phyloP scores from a whole-genome alignment of 2,329 filamentous ascomycete species.

The Plenodomus tracheiphilus region DNA sequence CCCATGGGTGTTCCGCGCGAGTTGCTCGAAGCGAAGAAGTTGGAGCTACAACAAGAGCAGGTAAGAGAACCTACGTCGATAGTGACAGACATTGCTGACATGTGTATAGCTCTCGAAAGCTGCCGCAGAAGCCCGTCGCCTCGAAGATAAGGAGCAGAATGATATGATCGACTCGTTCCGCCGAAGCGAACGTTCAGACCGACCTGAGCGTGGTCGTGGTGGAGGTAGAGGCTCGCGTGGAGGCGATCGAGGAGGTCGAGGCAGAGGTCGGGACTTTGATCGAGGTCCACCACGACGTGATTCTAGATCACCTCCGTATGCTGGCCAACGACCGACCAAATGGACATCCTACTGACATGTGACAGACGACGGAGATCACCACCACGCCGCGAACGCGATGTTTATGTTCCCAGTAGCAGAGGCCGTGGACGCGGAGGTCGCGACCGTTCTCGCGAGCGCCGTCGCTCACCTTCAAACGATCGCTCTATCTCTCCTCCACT shows the following conservation, averaged over 20 bases:
- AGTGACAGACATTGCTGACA: conserved; percentile 21
- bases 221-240: conserved; percentile 42
- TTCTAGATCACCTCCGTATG: conserved; percentile 55
- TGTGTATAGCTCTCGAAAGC: conserved; percentile 74
- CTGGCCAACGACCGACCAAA: neutral
- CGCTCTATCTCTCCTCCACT: conserved; percentile 30
- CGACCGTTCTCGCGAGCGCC: conserved; percentile 36
- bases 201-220: conserved; percentile 52
- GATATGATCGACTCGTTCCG: conserved; percentile 71
- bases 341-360: conserved; percentile 18
- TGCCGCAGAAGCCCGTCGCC: conserved; percentile 72
- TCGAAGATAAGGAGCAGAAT: conserved; percentile 65
- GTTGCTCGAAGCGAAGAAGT: conserved; percentile 92
- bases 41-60: conserved; percentile 93
- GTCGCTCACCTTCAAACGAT: conserved; percentile 39
- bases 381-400: conserved; percentile 57
- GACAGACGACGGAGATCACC: conserved; percentile 52
- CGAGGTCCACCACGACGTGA: conserved; percentile 51
- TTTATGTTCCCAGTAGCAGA: conserved; percentile 57
- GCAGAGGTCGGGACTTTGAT: conserved; percentile 51
- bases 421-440: conserved; percentile 43
- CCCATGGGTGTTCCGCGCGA: conserved; percentile 92
- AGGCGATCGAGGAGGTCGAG: conserved; percentile 53
- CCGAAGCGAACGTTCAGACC: conserved; percentile 60
- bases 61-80: conserved; percentile 51